Base-by-base conservation (phyloP, 805 yeast species). In the Kazachstania bromeliacearum region DNA sequence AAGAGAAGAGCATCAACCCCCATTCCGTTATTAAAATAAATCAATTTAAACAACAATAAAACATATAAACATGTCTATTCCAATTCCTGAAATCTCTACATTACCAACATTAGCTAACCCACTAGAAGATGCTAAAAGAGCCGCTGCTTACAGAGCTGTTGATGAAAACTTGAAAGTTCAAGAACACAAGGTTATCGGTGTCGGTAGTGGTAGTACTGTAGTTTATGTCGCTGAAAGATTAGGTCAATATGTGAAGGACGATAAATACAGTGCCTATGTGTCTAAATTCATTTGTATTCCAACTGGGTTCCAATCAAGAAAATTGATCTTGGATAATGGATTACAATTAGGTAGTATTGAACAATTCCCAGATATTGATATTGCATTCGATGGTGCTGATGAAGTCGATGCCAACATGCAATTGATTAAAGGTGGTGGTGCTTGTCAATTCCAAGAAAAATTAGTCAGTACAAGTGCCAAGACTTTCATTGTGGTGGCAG, bases 371-470 rank as follows among this genome's bases (percentile, higher is more conserved):
- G 70, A 70, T 18, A 65, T 92, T 31, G 98, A 92, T 57, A 76
- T 92, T 48, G 95, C 96, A 2, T 92, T 92, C 57, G 99, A 92
- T 60, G 99, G 99, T 31, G 97, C 98, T 2, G 99, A 92, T 61
- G 98, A 92, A 62, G 88, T 88, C 39, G 98, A 89, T 60, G 55
- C 73, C 4, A 55, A 69, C 15, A 68, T 92, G 49, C 84, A 87
- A 55, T 77, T 88, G 51, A 92, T 92, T 58, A 92, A 92, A 63
- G 99, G 99, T 47, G 99, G 99, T 33, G 99, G 99, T 28, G 99
- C 96, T 2, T 92, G 99, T 60, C 68, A 87, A 44, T 80, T 92
- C 64, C 98, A 89, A 64, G 99, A 92, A 60, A 92, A 92, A 63
- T 69, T 92, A 36, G 95, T 92, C 10, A 95, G 96, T 13, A 71